Evolutionary conservation across 805 yeast species (phyloP), one percentile per base, ranked within the genome.

Genomic region (Yamadazyma sp.): DNA sequence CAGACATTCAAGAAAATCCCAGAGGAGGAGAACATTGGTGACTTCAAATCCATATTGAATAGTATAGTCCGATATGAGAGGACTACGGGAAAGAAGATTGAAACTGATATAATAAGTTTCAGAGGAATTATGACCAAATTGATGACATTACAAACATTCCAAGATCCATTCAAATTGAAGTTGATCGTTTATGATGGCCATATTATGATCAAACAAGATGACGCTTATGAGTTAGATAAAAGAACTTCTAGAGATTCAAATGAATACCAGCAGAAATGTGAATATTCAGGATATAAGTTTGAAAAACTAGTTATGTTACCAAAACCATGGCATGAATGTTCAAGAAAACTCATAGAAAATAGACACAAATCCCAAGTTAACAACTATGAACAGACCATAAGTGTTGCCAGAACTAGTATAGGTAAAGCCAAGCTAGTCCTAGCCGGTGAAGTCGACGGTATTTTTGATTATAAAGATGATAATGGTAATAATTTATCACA

Each of bases 371-470:
- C 70, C 36, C 60, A 67, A 1, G 88, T 85, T 6, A 79, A 75
- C 51, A 83, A 79, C 52, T 78, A 78, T 31, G 87, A 81, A 48
- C 95, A 91, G 59, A 88, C 78, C 52, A 67, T 82, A 30, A 73
- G 86, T 0, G 82, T 91, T n/a, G 89, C 89, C 5, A 73, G 75
- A 47, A 82, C 96, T 0, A 94, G 95, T 2, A 78, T 91, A 11
- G 96, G 96, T 7, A 73, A 71, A 30, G 72, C 78, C 13, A 76
- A 74, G 43, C 59, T 87, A 28, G 56, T 86, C 5, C 57, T 88
- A 29, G 95, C 88, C 1, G 96, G 96, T 2, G 98, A 93, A 61
- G 86, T 91, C 14, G 98, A 91, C 58, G 83, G 96, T 55, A 82
- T 83, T 8, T 83, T 81, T 73, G 96, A 88, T 55, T 86, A 76